Conservation (phyloP, 2,329 filamentous ascomycete species). For the Nemania diffusa region DNA sequence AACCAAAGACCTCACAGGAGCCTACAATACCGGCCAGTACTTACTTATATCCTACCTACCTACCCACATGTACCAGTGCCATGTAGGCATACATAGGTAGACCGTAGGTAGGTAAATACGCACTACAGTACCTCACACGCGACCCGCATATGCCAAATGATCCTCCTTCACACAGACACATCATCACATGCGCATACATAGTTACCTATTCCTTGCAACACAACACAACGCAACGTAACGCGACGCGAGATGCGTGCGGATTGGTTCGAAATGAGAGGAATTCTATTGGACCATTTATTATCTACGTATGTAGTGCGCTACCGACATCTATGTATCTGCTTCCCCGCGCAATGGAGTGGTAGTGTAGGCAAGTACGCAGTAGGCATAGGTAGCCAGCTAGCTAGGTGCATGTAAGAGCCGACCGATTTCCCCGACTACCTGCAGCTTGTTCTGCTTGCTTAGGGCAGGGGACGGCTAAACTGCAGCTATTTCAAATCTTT, state of each 20-base stretch:
- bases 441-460: conserved; percentile 3
- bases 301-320: conserved; percentile 5
- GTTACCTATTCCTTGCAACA: conserved; percentile 24
- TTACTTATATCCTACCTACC: background rate
- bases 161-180: conserved; percentile 14
- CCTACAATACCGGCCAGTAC: background rate
- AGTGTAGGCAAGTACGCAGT: background rate
- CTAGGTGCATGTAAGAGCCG: conserved; percentile 17
- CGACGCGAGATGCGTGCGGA: conserved; percentile 9
- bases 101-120: background rate
- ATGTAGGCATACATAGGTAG: background rate
- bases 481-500: conserved; percentile 35
- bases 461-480: background rate
- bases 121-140: conserved; percentile 11
- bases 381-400: background rate
- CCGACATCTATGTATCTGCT: background rate
- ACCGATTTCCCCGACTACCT: conserved; percentile 17
- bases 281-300: conserved; percentile 12
- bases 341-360: conserved; percentile 1
- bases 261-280: conserved; percentile 21
- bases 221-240: background rate
- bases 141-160: conserved; percentile 26
- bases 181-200: conserved; percentile 16
- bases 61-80: background rate
- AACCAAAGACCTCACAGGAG: background rate